phyloP scores from a whole-genome alignment of 148 eudicot genomes.

The Amaranthus palmeri region DNA sequence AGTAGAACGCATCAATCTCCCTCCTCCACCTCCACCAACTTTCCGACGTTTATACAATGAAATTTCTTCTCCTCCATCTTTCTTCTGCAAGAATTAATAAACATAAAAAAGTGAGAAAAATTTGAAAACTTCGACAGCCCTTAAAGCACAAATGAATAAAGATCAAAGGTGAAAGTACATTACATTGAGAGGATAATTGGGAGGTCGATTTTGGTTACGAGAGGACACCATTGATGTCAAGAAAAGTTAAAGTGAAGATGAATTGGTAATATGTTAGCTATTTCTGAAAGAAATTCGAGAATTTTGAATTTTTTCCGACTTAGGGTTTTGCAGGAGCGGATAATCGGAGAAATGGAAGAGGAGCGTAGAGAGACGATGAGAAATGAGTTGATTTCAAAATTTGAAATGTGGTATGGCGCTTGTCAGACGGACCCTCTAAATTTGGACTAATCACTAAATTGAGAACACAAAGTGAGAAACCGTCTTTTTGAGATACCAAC shows the following conservation, averaged over 20 bases:
- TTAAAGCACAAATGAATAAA: neutral
- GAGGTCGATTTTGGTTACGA: constrained; percentile 50
- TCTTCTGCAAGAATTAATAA: constrained; percentile 36
- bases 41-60: constrained; percentile 49
- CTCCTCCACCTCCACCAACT: constrained; percentile 34
- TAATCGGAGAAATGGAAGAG: neutral
- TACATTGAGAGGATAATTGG: constrained; percentile 40
- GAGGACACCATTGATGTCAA: constrained; percentile 26
- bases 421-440: too few relatives aligned
- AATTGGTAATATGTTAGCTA: neutral
- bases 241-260: neutral
- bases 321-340: constrained; percentile 25
- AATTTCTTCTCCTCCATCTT: constrained; percentile 31
- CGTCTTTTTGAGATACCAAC: too few relatives aligned
- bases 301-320: constrained; percentile 15
- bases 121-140: neutral
- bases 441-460: neutral
- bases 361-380: constrained; percentile 16
- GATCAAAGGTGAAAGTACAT: constrained; percentile 13
- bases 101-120: neutral
- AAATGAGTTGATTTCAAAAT: constrained; percentile 8
- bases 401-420: constrained; percentile 25
- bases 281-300: constrained; percentile 7
- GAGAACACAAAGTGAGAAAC: too few relatives aligned
- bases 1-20: constrained; percentile 33